A percentile compares a stretch with the other conserved stretches of the same genome.
These are phyloP conservation scores for Neofusicoccum umdonicola DNA, from an alignment of 2,329 filamentous ascomycete species.

Conservation along the genomic window DNA sequence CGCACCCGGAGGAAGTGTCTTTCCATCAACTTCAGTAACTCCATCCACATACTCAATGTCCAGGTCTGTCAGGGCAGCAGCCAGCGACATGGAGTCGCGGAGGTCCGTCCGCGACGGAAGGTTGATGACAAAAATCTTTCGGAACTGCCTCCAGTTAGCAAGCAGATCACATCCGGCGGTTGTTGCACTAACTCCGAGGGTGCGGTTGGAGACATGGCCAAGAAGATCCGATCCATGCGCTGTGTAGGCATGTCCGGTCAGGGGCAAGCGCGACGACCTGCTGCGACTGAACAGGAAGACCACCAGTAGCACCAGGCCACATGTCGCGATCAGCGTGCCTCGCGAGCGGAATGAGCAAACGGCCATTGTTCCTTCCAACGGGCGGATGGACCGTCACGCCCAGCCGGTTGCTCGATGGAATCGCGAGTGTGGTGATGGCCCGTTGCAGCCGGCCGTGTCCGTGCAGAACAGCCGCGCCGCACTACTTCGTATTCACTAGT, in stretches of 20 bases:
- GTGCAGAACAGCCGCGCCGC: too few relatives aligned
- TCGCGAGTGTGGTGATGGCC: background rate
- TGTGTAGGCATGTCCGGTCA: background rate
- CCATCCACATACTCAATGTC: slow-evolving; percentile 50
- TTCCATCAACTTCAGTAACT: slow-evolving; percentile 33
- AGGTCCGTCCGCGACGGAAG: slow-evolving; percentile 52
- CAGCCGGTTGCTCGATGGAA: background rate
- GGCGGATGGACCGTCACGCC: background rate
- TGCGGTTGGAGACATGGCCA: background rate
- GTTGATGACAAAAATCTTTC: slow-evolving; percentile 54
- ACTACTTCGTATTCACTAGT: too few relatives aligned
- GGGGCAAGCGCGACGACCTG: background rate
- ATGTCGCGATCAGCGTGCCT: background rate
- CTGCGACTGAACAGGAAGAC: background rate
- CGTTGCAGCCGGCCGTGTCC: too few relatives aligned
- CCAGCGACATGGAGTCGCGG: slow-evolving; percentile 50
- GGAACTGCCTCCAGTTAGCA: slow-evolving; percentile 41
- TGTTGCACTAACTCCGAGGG: slow-evolving; percentile 8
- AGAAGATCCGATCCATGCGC: background rate
- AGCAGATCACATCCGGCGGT: too few relatives aligned
- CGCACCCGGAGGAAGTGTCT: slow-evolving; percentile 38
- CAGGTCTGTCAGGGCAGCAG: slow-evolving; percentile 47
- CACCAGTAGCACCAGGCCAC: background rate
- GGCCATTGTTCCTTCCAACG: background rate
- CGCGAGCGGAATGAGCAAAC: background rate